Conservation (phyloP, 192 early-diverging fungal species). For the Spizellomyces punctatus region DNA sequence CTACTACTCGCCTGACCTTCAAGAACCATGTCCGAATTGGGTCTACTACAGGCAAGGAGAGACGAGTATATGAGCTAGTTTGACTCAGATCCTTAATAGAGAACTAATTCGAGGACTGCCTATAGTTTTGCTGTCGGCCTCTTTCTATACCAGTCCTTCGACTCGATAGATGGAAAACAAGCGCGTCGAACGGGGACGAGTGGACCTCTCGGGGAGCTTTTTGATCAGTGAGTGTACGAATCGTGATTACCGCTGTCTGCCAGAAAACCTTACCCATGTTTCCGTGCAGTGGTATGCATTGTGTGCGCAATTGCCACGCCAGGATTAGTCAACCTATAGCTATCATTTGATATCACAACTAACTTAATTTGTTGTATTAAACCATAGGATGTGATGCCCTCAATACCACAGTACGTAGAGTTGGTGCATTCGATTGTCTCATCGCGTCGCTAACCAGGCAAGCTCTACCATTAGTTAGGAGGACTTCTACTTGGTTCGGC, state of each 20-base stretch:
- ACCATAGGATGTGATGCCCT: slow-evolving; percentile 69
- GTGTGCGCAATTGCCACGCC: too few relatives aligned
- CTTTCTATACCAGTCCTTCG: slow-evolving; percentile 87
- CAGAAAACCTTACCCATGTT: too few relatives aligned
- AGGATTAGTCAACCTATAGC: neutral
- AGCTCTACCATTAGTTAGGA: slow-evolving; percentile 7
- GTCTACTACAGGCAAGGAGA: slow-evolving; percentile 70
- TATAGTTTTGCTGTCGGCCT: slow-evolving; percentile 72
- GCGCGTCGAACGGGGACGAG: slow-evolving; percentile 85
- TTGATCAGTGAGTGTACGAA: slow-evolving; percentile 68
- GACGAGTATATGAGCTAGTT: too few relatives aligned
- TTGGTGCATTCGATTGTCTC: neutral
- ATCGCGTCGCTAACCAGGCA: too few relatives aligned
- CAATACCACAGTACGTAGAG: slow-evolving; percentile 48
- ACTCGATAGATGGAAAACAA: slow-evolving; percentile 96
- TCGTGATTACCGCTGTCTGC: neutral
- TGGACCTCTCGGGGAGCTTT: slow-evolving; percentile 91
- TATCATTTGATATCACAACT: neutral
- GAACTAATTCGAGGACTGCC: neutral
- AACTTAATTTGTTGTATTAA: too few relatives aligned
- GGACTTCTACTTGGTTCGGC: slow-evolving; percentile 63
- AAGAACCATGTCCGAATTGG: slow-evolving; percentile 75
- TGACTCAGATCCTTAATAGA: too few relatives aligned
- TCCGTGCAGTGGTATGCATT: too few relatives aligned
- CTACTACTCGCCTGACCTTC: slow-evolving; percentile 72